phyloP scores from a whole-genome alignment of 2,329 filamentous ascomycete genomes.

The Cylindrodendrum hubeiense region DNA sequence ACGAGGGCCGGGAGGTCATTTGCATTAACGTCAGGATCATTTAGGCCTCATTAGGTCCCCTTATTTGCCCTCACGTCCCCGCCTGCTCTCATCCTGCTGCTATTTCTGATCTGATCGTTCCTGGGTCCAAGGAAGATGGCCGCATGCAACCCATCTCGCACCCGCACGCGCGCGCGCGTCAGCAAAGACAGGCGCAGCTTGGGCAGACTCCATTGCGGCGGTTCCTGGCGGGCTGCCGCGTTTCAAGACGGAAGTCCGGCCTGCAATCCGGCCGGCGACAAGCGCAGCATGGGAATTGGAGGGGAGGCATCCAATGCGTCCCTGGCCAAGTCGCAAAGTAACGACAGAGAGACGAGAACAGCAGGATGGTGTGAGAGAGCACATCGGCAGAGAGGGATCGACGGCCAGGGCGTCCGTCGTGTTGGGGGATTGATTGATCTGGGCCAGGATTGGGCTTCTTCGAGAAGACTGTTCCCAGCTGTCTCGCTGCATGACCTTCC shows the following conservation, averaged over 20 bases:
- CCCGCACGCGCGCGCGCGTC: constrained; percentile 12
- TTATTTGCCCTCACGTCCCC: background rate
- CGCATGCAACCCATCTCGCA: background rate
- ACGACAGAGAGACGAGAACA: constrained; percentile 24
- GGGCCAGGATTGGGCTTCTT: constrained; percentile 40
- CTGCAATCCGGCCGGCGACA: constrained; percentile 17
- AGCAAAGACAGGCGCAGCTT: background rate
- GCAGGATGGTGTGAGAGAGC: constrained; percentile 10
- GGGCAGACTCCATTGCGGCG: constrained; percentile 7
- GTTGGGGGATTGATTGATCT: constrained; percentile 31
- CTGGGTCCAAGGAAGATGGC: constrained; percentile 8
- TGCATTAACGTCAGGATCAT: constrained; percentile 16
- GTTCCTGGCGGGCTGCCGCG: constrained; percentile 30
- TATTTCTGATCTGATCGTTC: constrained; percentile 21
- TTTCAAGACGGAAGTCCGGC: constrained; percentile 30
- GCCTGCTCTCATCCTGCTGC: constrained; percentile 19
- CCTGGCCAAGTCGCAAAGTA: constrained; percentile 29
- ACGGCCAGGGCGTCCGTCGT: constrained; percentile 41
- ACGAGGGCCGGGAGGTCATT: constrained; percentile 12
- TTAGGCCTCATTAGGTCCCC: background rate
- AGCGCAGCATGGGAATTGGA: constrained; percentile 22
- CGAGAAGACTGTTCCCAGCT: constrained; percentile 36
- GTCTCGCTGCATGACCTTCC: constrained; percentile 32
- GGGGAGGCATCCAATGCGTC: constrained; percentile 35
- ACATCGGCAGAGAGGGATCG: constrained; percentile 40